These are phyloP conservation scores for Candida ulmi DNA, from an alignment of 805 yeast genomes.

Conservation along the genomic window DNA sequence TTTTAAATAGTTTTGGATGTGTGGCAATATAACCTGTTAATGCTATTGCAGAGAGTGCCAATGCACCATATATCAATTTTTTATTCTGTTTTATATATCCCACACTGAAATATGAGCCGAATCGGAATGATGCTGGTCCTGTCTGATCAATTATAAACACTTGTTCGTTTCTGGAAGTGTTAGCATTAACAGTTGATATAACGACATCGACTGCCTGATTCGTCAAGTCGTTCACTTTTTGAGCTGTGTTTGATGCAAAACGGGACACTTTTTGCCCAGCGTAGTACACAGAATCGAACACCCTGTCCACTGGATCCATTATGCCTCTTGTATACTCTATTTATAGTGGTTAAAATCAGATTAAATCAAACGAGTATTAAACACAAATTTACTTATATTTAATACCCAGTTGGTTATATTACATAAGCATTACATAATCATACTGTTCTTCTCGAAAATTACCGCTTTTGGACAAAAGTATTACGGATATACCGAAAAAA, in stretches of 20 bases:
- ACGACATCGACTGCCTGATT: not conserved
- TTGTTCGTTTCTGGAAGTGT: too few species aligned
- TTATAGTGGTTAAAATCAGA: too few species aligned
- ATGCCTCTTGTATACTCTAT: too few species aligned
- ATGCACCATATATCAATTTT: not conserved
- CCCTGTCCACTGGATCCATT: slow-evolving; percentile 14
- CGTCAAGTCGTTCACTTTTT: not conserved
- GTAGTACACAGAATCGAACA: slow-evolving; percentile 14
- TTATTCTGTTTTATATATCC: not conserved
- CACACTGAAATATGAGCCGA: not conserved
- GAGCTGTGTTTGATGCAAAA: not conserved
- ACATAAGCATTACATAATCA: too few species aligned
- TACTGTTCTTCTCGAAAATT: not conserved
- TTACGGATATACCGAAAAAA: not conserved
- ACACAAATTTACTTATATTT: too few species aligned
- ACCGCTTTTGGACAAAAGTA: too few species aligned
- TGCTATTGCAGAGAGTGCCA: slow-evolving; percentile 2
- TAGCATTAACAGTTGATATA: too few species aligned
- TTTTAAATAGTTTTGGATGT: not conserved
- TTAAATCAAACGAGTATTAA: too few species aligned
- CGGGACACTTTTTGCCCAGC: slow-evolving; percentile 4
- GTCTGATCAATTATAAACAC: too few species aligned
- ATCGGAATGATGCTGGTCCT: too few species aligned
- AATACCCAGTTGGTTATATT: too few species aligned
- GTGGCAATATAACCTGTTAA: slow-evolving; percentile 1